Percentiles rank a stretch among this genome's conserved stretches.
phyloP scores from a whole-genome alignment of 148 eudicot species.

The Selenicereus undatus region DNA sequence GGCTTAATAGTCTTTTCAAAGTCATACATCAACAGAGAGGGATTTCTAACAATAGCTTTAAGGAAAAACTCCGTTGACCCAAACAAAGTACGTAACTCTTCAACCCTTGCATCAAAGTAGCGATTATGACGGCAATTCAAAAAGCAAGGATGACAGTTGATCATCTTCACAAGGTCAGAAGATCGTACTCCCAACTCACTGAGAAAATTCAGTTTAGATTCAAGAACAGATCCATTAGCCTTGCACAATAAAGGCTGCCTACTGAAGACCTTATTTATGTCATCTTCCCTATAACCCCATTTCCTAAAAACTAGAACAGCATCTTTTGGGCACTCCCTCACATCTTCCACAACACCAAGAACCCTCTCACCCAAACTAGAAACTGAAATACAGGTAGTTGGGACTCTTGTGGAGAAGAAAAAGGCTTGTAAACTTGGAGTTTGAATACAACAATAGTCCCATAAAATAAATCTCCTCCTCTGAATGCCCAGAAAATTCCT shows the following conservation, averaged over 20 bases:
- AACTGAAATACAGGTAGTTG: not conserved
- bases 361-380: not conserved
- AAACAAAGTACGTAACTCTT: constrained; percentile 39
- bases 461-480: constrained; percentile 6
- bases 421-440: not conserved
- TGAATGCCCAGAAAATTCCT: constrained; percentile 7
- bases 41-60: constrained; percentile 61
- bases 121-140: constrained; percentile 34
- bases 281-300: constrained; percentile 67
- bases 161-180: constrained; percentile 44
- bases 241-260: constrained; percentile 47
- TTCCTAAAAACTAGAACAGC: constrained; percentile 41
- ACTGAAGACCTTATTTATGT: constrained; percentile 37
- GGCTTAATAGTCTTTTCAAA: constrained; percentile 43
- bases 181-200: constrained; percentile 40
- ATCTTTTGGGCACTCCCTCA: constrained; percentile 18
- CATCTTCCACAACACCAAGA: not conserved
- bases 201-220: constrained; percentile 50
- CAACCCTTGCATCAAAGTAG: constrained; percentile 42
- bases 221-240: constrained; percentile 27
- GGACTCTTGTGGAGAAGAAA: constrained; percentile 8
- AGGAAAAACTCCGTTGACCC: constrained; percentile 48
- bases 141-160: constrained; percentile 60
- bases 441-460: not conserved
- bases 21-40: constrained; percentile 68